Base-by-base conservation (phyloP, 148 eudicot species). In the Silene uniflora region DNA sequence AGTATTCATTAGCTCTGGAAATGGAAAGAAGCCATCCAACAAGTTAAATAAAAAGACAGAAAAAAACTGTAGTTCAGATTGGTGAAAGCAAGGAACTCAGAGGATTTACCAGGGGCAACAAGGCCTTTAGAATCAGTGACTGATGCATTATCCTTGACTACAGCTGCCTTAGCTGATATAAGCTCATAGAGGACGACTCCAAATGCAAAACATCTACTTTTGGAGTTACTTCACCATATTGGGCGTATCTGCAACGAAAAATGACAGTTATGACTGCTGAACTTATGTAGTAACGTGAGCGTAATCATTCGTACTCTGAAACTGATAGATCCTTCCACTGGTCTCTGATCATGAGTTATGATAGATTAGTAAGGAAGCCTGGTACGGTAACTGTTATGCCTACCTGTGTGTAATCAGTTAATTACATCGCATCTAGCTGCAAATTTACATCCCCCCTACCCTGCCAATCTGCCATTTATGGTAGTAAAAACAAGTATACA, bases 181-280 rank as follows among this genome's bases (percentile, higher is more conserved):
- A 94, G 90, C 84, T 95, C 98, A 67, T 87, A 95, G 14, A 95
- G 87, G 55, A 95, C 98, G 62, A 95, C 98, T 25, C 98, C 98
- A 75, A 89, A 95, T 67, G 98, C 98, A 84, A 95, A 11, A 95
- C 97, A 83, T 95, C 98, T 23, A 95, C 84, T 84, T 92, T 95
- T 11, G 98, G 91, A 67, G 97, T 86, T 42, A 92, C 91, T 59
- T 90, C 93, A 5, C 98, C 96, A 78, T 90, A 92, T 21, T 86
- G 93, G 14, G 97, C 97, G 77, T 94, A 94, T 80, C 97, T 95
- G 86, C 64, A 74, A 10, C 64, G 13, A 39, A 11, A 0, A 22
- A 66, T 47, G 64, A 47, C 17, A 35, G 24, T 58, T 16, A 71
- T 58, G 61, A 25, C 55, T 42, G 17, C 5, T 75, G 9, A 1